Evolutionary conservation across 768 basidiomycete species (phyloP).

Genomic region (Phylloporus arenicola): DNA sequence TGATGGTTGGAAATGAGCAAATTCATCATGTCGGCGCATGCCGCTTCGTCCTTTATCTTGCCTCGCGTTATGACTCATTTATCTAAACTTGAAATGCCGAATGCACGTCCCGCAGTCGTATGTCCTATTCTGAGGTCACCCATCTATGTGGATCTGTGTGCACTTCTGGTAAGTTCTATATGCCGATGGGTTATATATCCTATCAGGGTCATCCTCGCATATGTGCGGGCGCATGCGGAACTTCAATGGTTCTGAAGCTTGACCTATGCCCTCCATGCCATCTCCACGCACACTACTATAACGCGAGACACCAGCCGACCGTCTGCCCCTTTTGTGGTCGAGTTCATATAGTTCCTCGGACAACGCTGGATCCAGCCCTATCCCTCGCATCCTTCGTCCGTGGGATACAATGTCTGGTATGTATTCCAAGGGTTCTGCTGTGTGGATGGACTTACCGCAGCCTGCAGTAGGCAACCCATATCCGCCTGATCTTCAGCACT

Average conservation of each 20-base stretch:
- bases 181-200: slow-evolving; percentile 21
- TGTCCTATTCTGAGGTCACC: slow-evolving; percentile 9
- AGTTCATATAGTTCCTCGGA: background rate
- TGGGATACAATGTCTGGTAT: slow-evolving; percentile 15
- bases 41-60: slow-evolving; percentile 12
- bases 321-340: background rate
- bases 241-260: background rate
- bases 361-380: background rate
- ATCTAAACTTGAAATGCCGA: slow-evolving; percentile 25
- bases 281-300: background rate
- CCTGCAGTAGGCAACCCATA: slow-evolving; percentile 3
- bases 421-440: background rate
- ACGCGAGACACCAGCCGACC: slow-evolving; percentile 1
- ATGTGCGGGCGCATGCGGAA: slow-evolving; percentile 3
- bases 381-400: background rate
- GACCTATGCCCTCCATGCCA: slow-evolving; percentile 10
- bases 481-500: slow-evolving; percentile 22
- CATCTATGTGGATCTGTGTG: slow-evolving; percentile 17
- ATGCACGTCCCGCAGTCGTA: slow-evolving; percentile 11
- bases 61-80: slow-evolving; percentile 25
- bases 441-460: background rate
- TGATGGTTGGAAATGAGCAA: slow-evolving; percentile 15
- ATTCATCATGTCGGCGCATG: slow-evolving; percentile 18
- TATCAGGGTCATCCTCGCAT: slow-evolving; percentile 15
- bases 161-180: slow-evolving; percentile 4